phyloP scores from a whole-genome alignment of 2,329 filamentous ascomycete genomes.

The Xylaria sp. region DNA sequence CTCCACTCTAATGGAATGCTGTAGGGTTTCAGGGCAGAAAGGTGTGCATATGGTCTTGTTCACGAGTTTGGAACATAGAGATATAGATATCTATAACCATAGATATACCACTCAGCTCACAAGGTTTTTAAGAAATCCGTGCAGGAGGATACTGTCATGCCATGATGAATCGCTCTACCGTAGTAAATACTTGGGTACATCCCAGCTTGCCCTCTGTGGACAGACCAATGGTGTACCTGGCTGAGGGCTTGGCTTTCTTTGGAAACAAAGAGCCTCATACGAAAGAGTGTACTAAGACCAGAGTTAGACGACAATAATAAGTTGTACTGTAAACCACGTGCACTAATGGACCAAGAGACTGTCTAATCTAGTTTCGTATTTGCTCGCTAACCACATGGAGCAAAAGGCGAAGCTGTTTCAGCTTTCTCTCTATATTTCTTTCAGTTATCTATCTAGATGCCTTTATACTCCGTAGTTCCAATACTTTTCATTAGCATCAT shows the following conservation, averaged over 20 bases:
- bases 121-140: too few species aligned
- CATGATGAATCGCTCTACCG: background rate
- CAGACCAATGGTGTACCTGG: too few species aligned
- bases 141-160: background rate
- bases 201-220: background rate
- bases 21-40: conserved; percentile 35
- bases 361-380: background rate
- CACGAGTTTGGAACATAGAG: conserved; percentile 29
- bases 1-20: conserved; percentile 28
- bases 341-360: background rate
- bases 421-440: too few species aligned
- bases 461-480: too few species aligned
- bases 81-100: too few species aligned
- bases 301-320: background rate
- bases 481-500: too few species aligned
- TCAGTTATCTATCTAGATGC: too few species aligned
- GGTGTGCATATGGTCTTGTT: conserved; percentile 32
- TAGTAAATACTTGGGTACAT: background rate
- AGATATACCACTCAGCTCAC: conserved; percentile 18
- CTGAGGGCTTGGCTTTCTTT: background rate
- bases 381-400: background rate
- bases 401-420: background rate
- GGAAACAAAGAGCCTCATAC: conserved; percentile 14
- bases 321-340: background rate
- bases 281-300: background rate